Base-by-base conservation (phyloP, 225 moss, liverwort and hornwort species). In the Straminergon stramineum region DNA sequence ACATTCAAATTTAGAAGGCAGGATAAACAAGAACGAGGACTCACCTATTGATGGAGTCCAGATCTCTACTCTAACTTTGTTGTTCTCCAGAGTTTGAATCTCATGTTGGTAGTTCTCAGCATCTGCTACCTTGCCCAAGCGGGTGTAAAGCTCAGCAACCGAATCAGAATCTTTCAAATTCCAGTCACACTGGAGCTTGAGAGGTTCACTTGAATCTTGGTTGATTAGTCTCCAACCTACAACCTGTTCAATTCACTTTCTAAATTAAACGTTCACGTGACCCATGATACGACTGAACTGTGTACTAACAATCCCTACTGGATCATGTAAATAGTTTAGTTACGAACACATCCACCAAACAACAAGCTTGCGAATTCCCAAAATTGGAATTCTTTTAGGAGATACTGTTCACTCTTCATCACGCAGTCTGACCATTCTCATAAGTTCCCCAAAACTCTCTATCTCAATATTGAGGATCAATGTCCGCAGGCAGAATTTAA, bases 101-200 rank as follows among this genome's bases (percentile, higher is more conserved):
- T 94, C 95, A 75, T 91, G 92, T 60, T 87, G 78, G 53, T 93
- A 95, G 79, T 88, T 92, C 88, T 92, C 95, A 61, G 93, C 92
- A 16, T 95, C 95, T 82, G 92, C 91, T 45, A 97, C 93, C 58
- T 91, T 91, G 21, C 87, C 90, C 70, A 98, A 91, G 88, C 96
- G 95, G 74, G 93, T 81, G 79, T 91, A 85, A 53, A 97, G 91
- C 85, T 92, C 93, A 17, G 65, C 91, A 80, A 94, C 96, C 56
- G 96, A 88, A 68, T 82, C 95, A 61, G 85, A 90, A 83, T 96
- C 95, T 90, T 95, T 97, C 86, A 97, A 43, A 86, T 91, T 94
- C 97, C 96, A 96, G 79, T 99, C 96, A 86, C 95, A 96, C 87
- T 95, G 94, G 16, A 99, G 96, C 91, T 94, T 96, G 35, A 96